Evolutionary conservation across 305 asterid genomes (phyloP), one percentile per base, ranked within the genome.

Genomic region (Solanum hybrid): DNA sequence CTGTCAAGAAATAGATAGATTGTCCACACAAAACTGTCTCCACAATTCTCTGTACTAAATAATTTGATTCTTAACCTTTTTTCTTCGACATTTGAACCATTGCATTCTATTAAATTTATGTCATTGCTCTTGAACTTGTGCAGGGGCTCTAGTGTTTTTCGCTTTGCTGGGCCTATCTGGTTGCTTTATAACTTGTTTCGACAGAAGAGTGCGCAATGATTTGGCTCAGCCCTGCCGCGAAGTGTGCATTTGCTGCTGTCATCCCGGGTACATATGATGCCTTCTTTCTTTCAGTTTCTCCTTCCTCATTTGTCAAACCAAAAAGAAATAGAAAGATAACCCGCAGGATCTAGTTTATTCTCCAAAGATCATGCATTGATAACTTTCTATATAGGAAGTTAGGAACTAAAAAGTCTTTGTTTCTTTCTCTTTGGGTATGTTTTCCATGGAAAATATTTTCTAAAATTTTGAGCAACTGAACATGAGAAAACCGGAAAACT

Each of bases 201-300:
- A 97, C 91, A 93, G 98, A 93, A 92, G 99, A 94, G 98, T 97
- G 92, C 97, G 98, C 88, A 95, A 93, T 70, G 99, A 97, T 94
- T 93, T 97, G 87, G 98, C 99, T 90, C 99, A 97, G 93, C 99
- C 99, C 87, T 97, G 99, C 91, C 92, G 99, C 85, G 98, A 97
- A 90, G 91, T 97, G 93, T 97, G 99, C 88, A 94, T 96, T 91
- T 96, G 98, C 92, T 97, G 99, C 93, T 97, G 99, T 92, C 99
- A 96, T 82, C 98, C 99, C 37, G 97, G 99, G 99, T 97, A 94
- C 45, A 79, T 84, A 80, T 68, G 15, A 81, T 38, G n/a, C 68
- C 68, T 81, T 51, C 31, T 51, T 84, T 61, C 88, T 51, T 51
- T 31, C 68, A 38, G 77, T 31, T 85, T 57, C 3, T 57, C 12